These are phyloP conservation scores for Clitocybe nebularis DNA, from an alignment of 1,284 basidiomycete species.

Conservation along the genomic window DNA sequence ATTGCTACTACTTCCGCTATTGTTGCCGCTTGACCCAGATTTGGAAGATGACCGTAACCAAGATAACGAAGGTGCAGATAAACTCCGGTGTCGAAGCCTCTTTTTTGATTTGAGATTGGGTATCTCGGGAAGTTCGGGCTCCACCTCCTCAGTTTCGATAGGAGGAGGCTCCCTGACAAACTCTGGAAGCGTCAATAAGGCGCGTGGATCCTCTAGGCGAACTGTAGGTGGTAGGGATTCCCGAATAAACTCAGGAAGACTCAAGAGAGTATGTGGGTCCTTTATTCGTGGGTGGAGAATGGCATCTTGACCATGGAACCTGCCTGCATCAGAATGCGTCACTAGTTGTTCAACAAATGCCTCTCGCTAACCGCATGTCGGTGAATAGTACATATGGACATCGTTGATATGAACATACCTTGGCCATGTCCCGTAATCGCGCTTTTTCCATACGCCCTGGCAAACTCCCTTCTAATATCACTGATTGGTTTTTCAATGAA, in stretches of 20 bases:
- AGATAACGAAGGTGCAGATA: conserved; percentile 67
- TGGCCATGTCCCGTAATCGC: conserved; percentile 51
- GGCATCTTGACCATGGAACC: conserved; percentile 73
- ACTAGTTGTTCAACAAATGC: conserved; percentile 70
- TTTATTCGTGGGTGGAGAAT: conserved; percentile 36
- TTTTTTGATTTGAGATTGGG: conserved; percentile 28
- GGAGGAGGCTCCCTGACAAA: conserved; percentile 44
- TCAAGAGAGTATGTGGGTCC: conserved; percentile 57
- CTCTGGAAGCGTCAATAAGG: conserved; percentile 57
- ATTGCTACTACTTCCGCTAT: conserved; percentile 2
- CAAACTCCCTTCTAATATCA: conserved; percentile 57
- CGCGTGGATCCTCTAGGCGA: conserved; percentile 39
- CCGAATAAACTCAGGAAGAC: conserved; percentile 63
- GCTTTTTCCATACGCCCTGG: conserved; percentile 48
- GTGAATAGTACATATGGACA: conserved; percentile 8
- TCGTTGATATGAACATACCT: conserved; percentile 39
- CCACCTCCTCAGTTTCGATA: conserved; percentile 19
- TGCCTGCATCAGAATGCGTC: conserved; percentile 61
- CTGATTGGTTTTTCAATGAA: conserved; percentile 64
- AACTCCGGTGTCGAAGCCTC: conserved; percentile 52
- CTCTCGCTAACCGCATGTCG: conserved; percentile 42
- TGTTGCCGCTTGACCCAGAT: conserved; percentile 18
- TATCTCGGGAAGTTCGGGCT: conserved; percentile 13
- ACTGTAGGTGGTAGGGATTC: conserved; percentile 42
- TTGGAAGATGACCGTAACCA: conserved; percentile 54